Base-by-base conservation (phyloP, 495 filamentous ascomycete genomes). In the Pseudomonodictys pantanalensis region DNA sequence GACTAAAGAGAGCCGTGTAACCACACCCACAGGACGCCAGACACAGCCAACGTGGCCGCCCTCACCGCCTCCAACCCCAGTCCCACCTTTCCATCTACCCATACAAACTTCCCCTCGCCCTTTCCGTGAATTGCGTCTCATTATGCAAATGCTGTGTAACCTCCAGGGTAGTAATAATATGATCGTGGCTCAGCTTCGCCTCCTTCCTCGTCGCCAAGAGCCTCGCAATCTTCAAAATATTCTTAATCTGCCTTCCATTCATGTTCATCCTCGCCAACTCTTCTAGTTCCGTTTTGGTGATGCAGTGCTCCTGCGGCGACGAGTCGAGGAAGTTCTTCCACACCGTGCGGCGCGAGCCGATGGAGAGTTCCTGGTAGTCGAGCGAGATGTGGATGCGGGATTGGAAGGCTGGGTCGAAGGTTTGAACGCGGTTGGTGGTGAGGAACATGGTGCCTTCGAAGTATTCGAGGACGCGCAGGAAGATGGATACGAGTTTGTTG, bases 201-300 rank as follows among this genome's bases (percentile, higher is more conserved):
- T 74, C 68, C 56, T 72, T 68, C 55, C 64, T 64, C 9, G 48
- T 66, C 6, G 77, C 76, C 17, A 81, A 65, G 26, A 79, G 44
- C 22, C 74, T 70, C 18, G 80, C 81, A 2, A 77, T 85, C 68
- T 84, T 84, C 22, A 87, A 72, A 2, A 81, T 75, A 65, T 85
- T 88, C 70, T 85, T 84, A 58, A 87, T 88, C 71, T 86, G 79
- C 41, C 82, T 67, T 0, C 84, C 83, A 63, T 86, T 86, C 69
- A 86, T 68, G 50, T 77, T 62, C 58, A 76, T 69, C 2, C 56
- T 56, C 0, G 75, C 74, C 26, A 87, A 69, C 29, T 70, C 51
- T 7, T 72, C 54, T 1, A 83, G 58, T 4, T 79, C 72, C 5
- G 58, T 42, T 20, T 80, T 75, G 39, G 73, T 70, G 28, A 81